Percentiles rank a stretch among this genome's conserved stretches.
phyloP scores from a whole-genome alignment of 495 filamentous ascomycete species.

The Penicillium simplicissimum region DNA sequence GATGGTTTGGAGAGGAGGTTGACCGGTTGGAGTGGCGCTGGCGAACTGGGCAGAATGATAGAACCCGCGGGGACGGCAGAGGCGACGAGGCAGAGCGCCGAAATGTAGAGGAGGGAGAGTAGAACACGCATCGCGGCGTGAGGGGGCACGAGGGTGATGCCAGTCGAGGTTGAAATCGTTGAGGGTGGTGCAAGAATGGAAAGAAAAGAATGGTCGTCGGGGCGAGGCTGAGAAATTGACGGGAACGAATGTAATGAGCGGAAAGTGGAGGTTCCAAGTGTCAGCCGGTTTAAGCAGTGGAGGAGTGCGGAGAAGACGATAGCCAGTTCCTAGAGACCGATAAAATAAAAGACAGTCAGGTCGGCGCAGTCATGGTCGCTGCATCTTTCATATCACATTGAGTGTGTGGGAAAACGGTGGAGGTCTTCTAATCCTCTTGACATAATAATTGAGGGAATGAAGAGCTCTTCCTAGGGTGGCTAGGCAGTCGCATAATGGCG shows the following conservation, averaged over 20 bases:
- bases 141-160: not conserved
- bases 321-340: not conserved
- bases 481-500: not conserved
- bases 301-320: not conserved
- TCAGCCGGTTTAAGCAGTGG: not conserved
- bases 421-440: not conserved
- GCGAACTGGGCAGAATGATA: conserved; percentile 33
- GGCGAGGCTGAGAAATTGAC: not conserved
- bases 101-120: conserved; percentile 32
- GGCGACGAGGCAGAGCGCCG: conserved; percentile 23
- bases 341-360: not conserved
- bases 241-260: not conserved
- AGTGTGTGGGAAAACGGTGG: not conserved
- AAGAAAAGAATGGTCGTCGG: not conserved
- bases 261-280: not conserved
- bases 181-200: not conserved
- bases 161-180: conserved; percentile 4
- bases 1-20: conserved; percentile 33
- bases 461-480: not conserved
- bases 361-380: not conserved
- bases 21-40: conserved; percentile 36
- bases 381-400: not conserved
- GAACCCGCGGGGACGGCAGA: conserved; percentile 47
- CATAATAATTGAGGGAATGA: not conserved
- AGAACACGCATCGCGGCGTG: conserved; percentile 21